These are phyloP conservation scores for Aspergillus ellipticus DNA, from an alignment of 495 filamentous ascomycete genomes.

Conservation along the genomic window DNA sequence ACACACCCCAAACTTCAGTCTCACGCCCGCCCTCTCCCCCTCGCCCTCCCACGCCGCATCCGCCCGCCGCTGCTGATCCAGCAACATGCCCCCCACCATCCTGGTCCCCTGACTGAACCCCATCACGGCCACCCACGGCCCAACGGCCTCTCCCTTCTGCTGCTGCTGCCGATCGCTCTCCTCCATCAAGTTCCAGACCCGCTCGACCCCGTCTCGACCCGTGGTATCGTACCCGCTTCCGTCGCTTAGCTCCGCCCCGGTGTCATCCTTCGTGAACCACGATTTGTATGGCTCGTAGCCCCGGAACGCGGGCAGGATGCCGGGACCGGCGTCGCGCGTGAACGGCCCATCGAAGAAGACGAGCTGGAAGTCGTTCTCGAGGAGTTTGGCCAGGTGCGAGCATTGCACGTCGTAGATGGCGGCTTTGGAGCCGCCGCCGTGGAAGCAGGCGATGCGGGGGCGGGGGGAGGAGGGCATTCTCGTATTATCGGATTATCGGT, in stretches of 20 bases:
- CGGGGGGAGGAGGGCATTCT: conserved; percentile 6
- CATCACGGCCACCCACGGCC: conserved; percentile 56
- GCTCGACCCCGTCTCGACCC: conserved; percentile 19
- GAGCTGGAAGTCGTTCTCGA: conserved; percentile 23
- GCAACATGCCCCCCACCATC: conserved; percentile 43
- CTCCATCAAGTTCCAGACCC: conserved; percentile 24
- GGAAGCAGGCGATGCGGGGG: conserved; percentile 35
- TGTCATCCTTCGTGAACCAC: conserved; percentile 45
- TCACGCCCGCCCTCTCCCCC: background rate
- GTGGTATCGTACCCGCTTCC: conserved; percentile 17
- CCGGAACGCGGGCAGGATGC: conserved; percentile 26
- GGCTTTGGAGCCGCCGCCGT: conserved; percentile 32
- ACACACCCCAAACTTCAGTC: conserved; percentile 35
- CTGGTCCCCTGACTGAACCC: conserved; percentile 58
- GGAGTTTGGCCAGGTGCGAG: conserved; percentile 14
- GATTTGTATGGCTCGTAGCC: conserved; percentile 54
- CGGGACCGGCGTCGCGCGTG: conserved; percentile 30
- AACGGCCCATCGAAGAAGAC: conserved; percentile 32
- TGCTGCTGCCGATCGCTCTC: conserved; percentile 34
- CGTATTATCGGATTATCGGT: no score
- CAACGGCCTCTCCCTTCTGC: conserved; percentile 31
- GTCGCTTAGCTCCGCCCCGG: conserved; percentile 42
- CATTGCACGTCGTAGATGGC: conserved; percentile 29
- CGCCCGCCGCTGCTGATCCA: conserved; percentile 50
- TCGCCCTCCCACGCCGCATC: background rate